Base-by-base conservation (phyloP, 1,284 basidiomycete genomes). In the Trametes hirsuta region DNA sequence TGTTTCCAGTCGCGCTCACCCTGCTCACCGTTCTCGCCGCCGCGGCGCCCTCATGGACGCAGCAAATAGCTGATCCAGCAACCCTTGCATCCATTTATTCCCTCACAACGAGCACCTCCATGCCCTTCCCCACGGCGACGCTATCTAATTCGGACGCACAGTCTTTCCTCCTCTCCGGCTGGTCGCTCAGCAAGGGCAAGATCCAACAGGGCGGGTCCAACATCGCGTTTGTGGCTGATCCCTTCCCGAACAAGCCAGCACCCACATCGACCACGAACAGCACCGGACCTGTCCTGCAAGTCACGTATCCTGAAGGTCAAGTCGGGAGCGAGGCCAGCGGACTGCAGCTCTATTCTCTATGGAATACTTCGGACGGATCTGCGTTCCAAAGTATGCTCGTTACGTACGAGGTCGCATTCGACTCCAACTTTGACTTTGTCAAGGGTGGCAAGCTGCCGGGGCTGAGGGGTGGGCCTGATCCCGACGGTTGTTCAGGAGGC, bases 401-500 rank as follows among this genome's bases (percentile, higher is more conserved):
- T 15, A 81, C 84, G 9, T 92, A 91, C 71, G 88, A 91, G 68
- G 76, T 91, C 40, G 86, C 87, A 0, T 90, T 92, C 69, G 85
- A 86, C 63, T 59, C 74, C 0, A 74, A 74, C 74, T 84, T 68
- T 79, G 81, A 67, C 68, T 87, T 74, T 66, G 78, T 80, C 30
- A 78, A 78, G 66, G 79, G 80, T 47, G 80, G 80, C 4, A 82
- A 82, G 71, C 70, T 82, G 15, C 80, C 80, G n/a, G 80, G 80
- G 0, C 50, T 81, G 45, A 68, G 79, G 47, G 80, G 80, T 18
- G 80, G 80, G 0, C 73, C 75, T 6, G 72, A 74, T 39, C 67
- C 72, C 6, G 65, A 73, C 48, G 77, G 75, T 1, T 81, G 78
- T 59, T 76, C 75, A 3, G 80, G 80, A 10, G 80, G 80, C 1